Percentiles rank a stretch among this genome's conserved stretches.
These are phyloP conservation scores for Podospora australis DNA, from an alignment of 495 filamentous ascomycete genomes.

Conservation along the genomic window DNA sequence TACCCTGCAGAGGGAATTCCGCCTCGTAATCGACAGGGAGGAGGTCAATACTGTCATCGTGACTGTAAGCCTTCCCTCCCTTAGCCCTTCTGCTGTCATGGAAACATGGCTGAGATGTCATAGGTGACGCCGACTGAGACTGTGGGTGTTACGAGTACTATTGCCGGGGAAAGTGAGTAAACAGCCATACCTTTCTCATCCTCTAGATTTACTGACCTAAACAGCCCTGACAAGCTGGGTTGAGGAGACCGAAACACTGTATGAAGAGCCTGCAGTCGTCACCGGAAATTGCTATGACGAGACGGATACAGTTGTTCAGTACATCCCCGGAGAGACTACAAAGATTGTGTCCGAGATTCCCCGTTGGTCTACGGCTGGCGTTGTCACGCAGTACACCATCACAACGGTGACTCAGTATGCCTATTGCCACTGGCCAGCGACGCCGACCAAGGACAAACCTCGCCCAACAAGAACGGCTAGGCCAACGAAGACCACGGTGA, in stretches of 20 bases:
- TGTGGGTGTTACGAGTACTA: constrained; percentile 18
- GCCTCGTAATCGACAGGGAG: constrained; percentile 12
- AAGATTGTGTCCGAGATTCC: constrained; percentile 12
- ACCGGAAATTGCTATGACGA: constrained; percentile 17
- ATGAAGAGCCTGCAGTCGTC: constrained; percentile 14
- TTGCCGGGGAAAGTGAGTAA: constrained; percentile 15
- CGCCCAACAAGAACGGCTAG: constrained; percentile 10
- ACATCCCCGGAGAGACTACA: constrained; percentile 18
- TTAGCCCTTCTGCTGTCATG: neutral
- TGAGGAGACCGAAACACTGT: constrained; percentile 14
- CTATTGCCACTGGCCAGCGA: constrained; percentile 24
- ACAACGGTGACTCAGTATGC: constrained; percentile 17
- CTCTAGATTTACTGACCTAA: neutral
- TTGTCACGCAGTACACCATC: constrained; percentile 20
- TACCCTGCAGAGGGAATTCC: constrained; percentile 19
- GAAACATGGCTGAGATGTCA: neutral
- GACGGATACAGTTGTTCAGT: constrained; percentile 19
- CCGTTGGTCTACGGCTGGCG: constrained; percentile 17
- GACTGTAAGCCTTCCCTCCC: constrained; percentile 10
- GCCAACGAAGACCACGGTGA: constrained; percentile 7
- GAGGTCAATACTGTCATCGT: constrained; percentile 13
- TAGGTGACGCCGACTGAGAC: constrained; percentile 20
- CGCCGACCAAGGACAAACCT: constrained; percentile 12
- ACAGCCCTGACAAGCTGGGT: constrained; percentile 18
- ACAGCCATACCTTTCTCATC: neutral